Conservation (phyloP, 2,329 filamentous ascomycete species). For the Blastomyces emzantsi region DNA sequence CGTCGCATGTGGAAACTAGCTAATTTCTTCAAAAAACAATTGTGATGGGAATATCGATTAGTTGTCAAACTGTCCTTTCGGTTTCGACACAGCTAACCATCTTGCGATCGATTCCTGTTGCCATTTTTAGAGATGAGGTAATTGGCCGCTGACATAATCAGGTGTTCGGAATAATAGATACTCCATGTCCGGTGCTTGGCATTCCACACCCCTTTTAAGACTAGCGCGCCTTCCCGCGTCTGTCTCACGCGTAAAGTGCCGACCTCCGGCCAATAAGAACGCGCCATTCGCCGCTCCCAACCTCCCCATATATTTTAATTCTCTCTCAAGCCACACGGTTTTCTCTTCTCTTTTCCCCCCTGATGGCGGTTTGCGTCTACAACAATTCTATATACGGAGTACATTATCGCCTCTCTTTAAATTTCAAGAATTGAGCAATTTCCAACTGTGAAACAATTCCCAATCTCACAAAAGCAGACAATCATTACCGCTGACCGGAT, state of each 20-base stretch:
- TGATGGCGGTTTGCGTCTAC: background rate
- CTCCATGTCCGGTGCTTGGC: background rate
- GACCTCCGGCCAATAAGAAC: conserved; percentile 7
- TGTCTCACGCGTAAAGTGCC: conserved; percentile 8
- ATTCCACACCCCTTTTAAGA: background rate
- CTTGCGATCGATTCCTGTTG: background rate
- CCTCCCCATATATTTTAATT: conserved; percentile 3
- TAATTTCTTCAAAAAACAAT: background rate
- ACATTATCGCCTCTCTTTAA: background rate
- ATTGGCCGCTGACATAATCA: conserved; percentile 9
- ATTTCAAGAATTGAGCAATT: background rate
- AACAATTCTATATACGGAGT: background rate
- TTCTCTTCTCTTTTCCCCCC: background rate
- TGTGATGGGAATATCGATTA: background rate
- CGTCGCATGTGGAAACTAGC: background rate
- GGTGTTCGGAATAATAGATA: background rate
- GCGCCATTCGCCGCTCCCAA: conserved; percentile 1
- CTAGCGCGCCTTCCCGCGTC: conserved; percentile 12
- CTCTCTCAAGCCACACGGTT: background rate
- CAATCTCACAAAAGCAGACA: too few relatives aligned
- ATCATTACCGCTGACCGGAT: background rate
- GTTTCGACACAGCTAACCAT: background rate
- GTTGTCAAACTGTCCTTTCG: conserved; percentile 1
- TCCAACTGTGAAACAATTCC: background rate
- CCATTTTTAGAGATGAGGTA: background rate